Conservation (phyloP, 371 early-diverging fungal genomes). For the Mortierella sp. region DNA sequence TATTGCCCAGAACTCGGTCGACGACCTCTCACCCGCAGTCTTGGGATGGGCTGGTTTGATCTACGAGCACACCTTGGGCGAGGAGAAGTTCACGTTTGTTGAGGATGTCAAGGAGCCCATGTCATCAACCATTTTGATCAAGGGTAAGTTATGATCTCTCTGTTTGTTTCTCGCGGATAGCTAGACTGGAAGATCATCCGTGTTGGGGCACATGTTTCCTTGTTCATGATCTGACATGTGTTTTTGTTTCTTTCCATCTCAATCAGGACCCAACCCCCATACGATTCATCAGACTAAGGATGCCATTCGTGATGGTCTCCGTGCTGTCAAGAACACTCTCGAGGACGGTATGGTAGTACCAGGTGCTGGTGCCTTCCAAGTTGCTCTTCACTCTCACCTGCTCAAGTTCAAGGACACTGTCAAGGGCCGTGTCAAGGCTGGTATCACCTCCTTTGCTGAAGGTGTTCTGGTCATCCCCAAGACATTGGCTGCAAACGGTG, state of each 20-base stretch:
- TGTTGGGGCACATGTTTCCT: too few relatives aligned
- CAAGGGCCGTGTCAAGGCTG: slow-evolving; percentile 96
- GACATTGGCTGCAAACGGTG: slow-evolving; percentile 95
- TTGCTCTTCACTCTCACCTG: slow-evolving; percentile 87
- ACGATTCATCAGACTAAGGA: slow-evolving; percentile 97
- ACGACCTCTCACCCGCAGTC: slow-evolving; percentile 89
- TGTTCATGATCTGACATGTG: not conserved
- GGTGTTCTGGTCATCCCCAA: slow-evolving; percentile 97
- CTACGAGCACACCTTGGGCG: slow-evolving; percentile 97
- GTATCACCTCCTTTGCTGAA: slow-evolving; percentile 97
- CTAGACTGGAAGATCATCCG: too few relatives aligned
- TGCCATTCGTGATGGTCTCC: slow-evolving; percentile 98
- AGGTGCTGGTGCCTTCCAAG: slow-evolving; percentile 98
- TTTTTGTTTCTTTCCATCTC: too few relatives aligned
- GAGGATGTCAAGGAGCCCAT: slow-evolving; percentile 96
- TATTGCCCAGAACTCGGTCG: slow-evolving; percentile 96
- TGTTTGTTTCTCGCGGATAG: too few relatives aligned
- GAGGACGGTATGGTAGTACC: slow-evolving; percentile 94
- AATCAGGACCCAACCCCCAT: slow-evolving; percentile 95
- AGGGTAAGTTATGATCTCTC: slow-evolving; percentile 69
- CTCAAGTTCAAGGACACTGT: slow-evolving; percentile 89
- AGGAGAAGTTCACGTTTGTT: slow-evolving; percentile 99
- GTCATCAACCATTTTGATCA: slow-evolving; percentile 97
- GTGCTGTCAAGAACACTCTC: slow-evolving; percentile 97
- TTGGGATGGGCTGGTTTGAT: slow-evolving; percentile 97